Evolutionary conservation across 2,329 filamentous ascomycete genomes (phyloP).

Genomic region (Cladosporium phlei): DNA sequence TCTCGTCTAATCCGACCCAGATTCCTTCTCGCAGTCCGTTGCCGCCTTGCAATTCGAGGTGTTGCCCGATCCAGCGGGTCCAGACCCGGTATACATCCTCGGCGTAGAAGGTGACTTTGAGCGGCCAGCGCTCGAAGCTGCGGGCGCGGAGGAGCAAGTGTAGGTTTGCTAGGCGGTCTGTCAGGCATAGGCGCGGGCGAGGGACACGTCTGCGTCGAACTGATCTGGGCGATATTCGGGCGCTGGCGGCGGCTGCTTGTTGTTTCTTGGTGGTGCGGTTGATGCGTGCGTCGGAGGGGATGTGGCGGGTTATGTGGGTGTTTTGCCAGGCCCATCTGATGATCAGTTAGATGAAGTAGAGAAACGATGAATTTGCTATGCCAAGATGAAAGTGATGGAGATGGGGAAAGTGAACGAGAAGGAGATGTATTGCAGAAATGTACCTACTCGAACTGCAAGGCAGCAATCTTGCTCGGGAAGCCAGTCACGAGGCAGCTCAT

Average conservation of each 20-base stretch:
- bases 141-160: slow-evolving; percentile 73
- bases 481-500: slow-evolving; percentile 83
- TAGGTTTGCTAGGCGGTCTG: slow-evolving; percentile 70
- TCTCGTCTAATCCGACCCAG: slow-evolving; percentile 34
- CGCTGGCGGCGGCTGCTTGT: slow-evolving; percentile 31
- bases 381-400: not conserved
- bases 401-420: not conserved
- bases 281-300: slow-evolving; percentile 60
- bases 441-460: slow-evolving; percentile 89
- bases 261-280: slow-evolving; percentile 38
- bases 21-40: slow-evolving; percentile 22
- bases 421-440: not conserved
- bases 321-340: slow-evolving; percentile 87
- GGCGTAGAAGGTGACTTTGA: slow-evolving; percentile 74
- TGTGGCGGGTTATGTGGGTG: slow-evolving; percentile 73
- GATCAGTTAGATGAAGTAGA: not conserved
- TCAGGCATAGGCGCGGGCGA: slow-evolving; percentile 57
- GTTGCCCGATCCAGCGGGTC: slow-evolving; percentile 53
- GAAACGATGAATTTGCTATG: not conserved
- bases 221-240: slow-evolving; percentile 33
- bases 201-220: slow-evolving; percentile 46
- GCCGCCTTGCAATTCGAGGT: slow-evolving; percentile 34
- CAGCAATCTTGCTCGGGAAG: slow-evolving; percentile 80
- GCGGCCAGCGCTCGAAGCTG: slow-evolving; percentile 78
- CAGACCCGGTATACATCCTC: slow-evolving; percentile 66